Evolutionary conservation across 169 alveolate genomes (phyloP), one percentile per base, ranked within the genome.

Genomic region (Eimeria zaria): DNA sequence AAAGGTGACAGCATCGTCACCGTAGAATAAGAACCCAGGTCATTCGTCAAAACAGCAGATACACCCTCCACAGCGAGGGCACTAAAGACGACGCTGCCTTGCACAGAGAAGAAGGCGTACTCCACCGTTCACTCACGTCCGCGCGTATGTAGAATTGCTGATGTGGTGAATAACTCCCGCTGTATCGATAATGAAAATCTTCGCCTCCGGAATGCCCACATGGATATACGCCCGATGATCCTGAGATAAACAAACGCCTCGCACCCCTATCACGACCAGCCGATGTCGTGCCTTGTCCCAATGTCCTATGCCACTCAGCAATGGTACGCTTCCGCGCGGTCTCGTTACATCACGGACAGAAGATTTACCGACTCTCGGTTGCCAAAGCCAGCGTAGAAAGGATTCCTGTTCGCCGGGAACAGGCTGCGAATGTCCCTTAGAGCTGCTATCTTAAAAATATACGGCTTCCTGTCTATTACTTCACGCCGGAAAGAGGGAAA

Each of bases 371-470:
- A 98, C 73, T 99, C 99, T 90, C 99, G 98, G 97, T 99, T 99
- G 30, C 99, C 99, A 98, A 99, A 99, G 14, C 99, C 99, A 27
- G 99, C 99, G 96, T 98, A 99, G 97, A 99, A 99, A 27, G 99
- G 99, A 92, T 98, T 97, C 73, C 97, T 97, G 67, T 98, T 98
- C 16, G 97, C 97, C 12, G 99, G 99, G 95, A 99, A 99, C n/a
- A 99, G 97, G 93, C 97, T 97, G 91, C 99, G 98, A 53, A 99
- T 98, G 96, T 99, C 99, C 64, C 99, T 96, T 58, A 99, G 97
- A n/a, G 99, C 99, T 20, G 99, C 98, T 30, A 99, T 99, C 97
- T 99, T 99, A 93, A 99, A 99, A 95, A 99, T 98, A 96, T 99
- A 98, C 2, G 99, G 99, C 80, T 98, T 98, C 96, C 98, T 98